These are phyloP conservation scores for Solanum bulbocastanum DNA, from an alignment of 257 asterid species.

Conservation along the genomic window DNA sequence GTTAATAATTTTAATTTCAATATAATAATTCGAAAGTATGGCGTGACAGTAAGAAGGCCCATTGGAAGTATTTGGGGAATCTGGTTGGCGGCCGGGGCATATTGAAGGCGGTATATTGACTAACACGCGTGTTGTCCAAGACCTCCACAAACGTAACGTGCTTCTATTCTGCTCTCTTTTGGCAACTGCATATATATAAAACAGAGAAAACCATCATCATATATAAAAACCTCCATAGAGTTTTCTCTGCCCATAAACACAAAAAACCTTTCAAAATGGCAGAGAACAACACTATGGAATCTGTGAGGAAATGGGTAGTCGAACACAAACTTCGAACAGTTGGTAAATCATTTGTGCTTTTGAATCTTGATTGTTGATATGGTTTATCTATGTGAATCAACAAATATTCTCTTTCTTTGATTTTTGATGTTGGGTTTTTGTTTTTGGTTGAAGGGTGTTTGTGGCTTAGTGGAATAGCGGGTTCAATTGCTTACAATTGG, in stretches of 20 bases:
- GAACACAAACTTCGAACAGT: conserved; percentile 81
- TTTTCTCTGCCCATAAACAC: not conserved
- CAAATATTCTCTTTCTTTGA: not conserved
- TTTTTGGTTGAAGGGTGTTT: conserved; percentile 21
- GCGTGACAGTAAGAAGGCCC: not conserved
- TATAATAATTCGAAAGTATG: too few relatives aligned
- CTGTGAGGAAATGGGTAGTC: conserved; percentile 66
- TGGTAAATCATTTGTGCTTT: conserved; percentile 23
- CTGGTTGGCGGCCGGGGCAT: not conserved
- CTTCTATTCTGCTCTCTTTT: not conserved
- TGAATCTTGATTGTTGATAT: not conserved
- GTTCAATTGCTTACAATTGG: conserved; percentile 91
- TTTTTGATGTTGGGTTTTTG: not conserved
- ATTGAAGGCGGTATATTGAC: not conserved
- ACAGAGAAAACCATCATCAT: not conserved
- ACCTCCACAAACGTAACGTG: not conserved
- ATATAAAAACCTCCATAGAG: not conserved
- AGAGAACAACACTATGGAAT: conserved; percentile 40
- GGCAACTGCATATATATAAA: not conserved
- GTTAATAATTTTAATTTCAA: too few relatives aligned
- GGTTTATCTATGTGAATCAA: not conserved
- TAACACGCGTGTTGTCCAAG: not conserved
- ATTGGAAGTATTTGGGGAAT: not conserved
- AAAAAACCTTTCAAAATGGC: conserved; percentile 21
- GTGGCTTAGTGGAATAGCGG: conserved; percentile 55